phyloP scores from a whole-genome alignment of 129 eudicot species.

The Kitagawia praeruptora region DNA sequence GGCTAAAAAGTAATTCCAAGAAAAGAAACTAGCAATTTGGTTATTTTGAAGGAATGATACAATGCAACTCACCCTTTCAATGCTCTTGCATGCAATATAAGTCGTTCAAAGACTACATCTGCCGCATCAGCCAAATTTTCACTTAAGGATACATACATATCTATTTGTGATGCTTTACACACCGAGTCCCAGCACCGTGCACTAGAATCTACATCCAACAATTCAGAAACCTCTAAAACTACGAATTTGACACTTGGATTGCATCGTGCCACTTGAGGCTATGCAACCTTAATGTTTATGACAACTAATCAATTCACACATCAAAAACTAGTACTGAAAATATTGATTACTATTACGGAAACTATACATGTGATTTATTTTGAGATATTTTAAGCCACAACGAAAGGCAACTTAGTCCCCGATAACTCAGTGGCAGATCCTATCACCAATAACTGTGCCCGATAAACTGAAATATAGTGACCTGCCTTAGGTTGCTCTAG shows the following conservation, averaged over 20 bases:
- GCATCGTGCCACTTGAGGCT: neutral
- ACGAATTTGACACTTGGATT: neutral
- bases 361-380: neutral
- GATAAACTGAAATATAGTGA: neutral
- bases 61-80: too few species aligned
- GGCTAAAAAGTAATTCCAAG: too few species aligned
- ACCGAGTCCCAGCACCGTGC: too few species aligned
- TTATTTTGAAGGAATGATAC: too few species aligned
- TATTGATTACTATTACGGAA: neutral
- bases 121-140: too few species aligned
- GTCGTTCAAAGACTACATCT: too few species aligned
- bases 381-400: neutral
- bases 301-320: neutral
- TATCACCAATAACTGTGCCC: neutral
- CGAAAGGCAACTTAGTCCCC: neutral
- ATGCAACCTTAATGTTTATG: neutral
- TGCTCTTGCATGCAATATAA: too few species aligned
- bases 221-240: neutral
- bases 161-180: too few species aligned
- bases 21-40: too few species aligned
- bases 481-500: neutral
- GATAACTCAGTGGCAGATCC: neutral
- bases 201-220: too few species aligned
- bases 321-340: neutral
- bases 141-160: too few species aligned